Evolutionary conservation across 345 rosid genomes (phyloP), one percentile per base, ranked within the genome.

Genomic region (Linum trigynum): DNA sequence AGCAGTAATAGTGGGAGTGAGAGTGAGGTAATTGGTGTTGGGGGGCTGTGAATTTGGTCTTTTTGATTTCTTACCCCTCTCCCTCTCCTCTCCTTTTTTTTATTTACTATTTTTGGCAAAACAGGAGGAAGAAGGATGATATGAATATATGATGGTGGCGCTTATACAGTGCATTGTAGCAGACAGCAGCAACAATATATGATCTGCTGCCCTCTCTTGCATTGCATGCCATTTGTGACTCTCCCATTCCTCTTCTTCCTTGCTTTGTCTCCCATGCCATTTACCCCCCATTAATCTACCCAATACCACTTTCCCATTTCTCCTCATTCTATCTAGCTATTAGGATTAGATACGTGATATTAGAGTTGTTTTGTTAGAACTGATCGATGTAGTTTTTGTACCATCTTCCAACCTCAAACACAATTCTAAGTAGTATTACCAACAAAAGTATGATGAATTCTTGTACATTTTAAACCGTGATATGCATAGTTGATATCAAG

Each of bases 201-300:
- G n/a, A 69, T 43, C 62, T 39, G 63, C 56, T 65, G 40, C 63
- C 62, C 68, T 16, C 42, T 62, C 67, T 63, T 51, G 45, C 7
- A 9, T 63, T 51, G 45, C 7, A 9, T 78, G 92, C 81, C 96
- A 91, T 88, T 81, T 85, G 92, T 81, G 79, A 77, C 61, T 39
- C 70, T 55, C 56, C 67, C 83, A 86, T 88, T 88, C 83, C 77
- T 69, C 55, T 35, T 39, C 11, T 35, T 39, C 41, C 32, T 23
- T 23, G 81, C 62, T 74, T 72, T 36, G 64, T 51, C 62, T 67
- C 63, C 3, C 53, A 67, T 65, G 32, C 32, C 39, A 62, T 69
- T 61, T 74, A 69, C 74, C 60, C 59, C n/a, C n/a, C n/a, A n/a
- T n/a, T n/a, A n/a, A n/a, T n/a, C n/a, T n/a, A n/a, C n/a, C n/a